Conservation (phyloP, 192 early-diverging fungal species). For the Podila verticillata region DNA sequence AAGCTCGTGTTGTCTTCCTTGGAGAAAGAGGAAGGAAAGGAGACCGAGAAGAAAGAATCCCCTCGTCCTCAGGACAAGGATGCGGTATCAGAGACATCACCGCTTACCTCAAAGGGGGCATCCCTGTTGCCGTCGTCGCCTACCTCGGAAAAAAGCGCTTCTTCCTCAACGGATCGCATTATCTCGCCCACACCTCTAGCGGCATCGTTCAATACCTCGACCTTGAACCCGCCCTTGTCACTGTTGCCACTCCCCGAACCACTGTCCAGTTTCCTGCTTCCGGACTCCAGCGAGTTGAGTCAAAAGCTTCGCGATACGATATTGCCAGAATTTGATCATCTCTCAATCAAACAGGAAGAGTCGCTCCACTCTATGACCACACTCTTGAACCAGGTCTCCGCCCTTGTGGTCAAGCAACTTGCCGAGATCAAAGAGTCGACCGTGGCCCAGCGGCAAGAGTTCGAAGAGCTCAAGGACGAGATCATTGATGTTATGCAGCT, state of each 20-base stretch:
- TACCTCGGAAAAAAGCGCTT: background rate
- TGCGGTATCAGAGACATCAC: background rate
- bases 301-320: slow-evolving; percentile 41
- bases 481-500: slow-evolving; percentile 51
- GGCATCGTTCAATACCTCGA: background rate
- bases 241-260: slow-evolving; percentile 18
- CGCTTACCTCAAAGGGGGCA: background rate
- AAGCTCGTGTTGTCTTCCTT: background rate
- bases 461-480: slow-evolving; percentile 52
- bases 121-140: background rate
- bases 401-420: slow-evolving; percentile 22
- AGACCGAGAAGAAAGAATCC: background rate
- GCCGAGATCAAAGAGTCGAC: slow-evolving; percentile 45
- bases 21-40: background rate
- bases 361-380: slow-evolving; percentile 46
- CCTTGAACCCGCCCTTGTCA: background rate
- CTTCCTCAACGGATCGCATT: background rate
- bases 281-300: slow-evolving; percentile 14
- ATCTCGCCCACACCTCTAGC: background rate
- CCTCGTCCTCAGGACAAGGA: background rate
- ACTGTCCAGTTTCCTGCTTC: slow-evolving; percentile 14
- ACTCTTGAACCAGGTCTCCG: slow-evolving; percentile 55
- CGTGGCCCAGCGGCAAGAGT: slow-evolving; percentile 37
- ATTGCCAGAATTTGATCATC: slow-evolving; percentile 45
- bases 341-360: slow-evolving; percentile 40